Percentiles rank a stretch among this genome's conserved stretches.
Evolutionary conservation across 768 basidiomycete species (phyloP).

Genomic region (Lactifluus hygrophoroides): DNA sequence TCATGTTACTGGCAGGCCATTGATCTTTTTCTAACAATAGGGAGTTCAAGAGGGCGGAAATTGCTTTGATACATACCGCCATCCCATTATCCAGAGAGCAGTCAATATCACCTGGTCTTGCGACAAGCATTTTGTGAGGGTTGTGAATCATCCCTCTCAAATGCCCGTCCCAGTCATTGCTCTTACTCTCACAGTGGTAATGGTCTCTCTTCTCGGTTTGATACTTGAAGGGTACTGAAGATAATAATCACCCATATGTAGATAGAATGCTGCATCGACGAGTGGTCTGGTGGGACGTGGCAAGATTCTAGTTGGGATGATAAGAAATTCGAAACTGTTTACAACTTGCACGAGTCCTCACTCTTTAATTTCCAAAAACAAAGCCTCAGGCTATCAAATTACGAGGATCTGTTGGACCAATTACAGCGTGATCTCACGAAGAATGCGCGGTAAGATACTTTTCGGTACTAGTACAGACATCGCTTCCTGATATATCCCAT

Average conservation of each 20-base stretch:
- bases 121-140: background rate
- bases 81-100: background rate
- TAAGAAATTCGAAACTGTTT: background rate
- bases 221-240: background rate
- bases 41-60: background rate
- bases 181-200: slow-evolving; percentile 4
- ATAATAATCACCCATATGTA: background rate
- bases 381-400: no score
- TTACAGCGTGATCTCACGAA: background rate
- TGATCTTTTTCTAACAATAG: background rate
- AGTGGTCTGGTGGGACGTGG: background rate
- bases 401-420: background rate
- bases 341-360: background rate
- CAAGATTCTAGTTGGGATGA: background rate
- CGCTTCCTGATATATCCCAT: background rate
- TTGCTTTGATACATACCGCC: background rate
- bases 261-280: slow-evolving; percentile 9
- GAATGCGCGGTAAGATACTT: background rate
- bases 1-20: background rate
- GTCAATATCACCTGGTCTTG: background rate
- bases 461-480: background rate
- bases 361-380: background rate
- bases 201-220: background rate
- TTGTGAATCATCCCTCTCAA: background rate
- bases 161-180: slow-evolving; percentile 5